Evolutionary conservation across 805 yeast genomes (phyloP), one percentile per base, ranked within the genome.

Genomic region (Ogataea kodamae): DNA sequence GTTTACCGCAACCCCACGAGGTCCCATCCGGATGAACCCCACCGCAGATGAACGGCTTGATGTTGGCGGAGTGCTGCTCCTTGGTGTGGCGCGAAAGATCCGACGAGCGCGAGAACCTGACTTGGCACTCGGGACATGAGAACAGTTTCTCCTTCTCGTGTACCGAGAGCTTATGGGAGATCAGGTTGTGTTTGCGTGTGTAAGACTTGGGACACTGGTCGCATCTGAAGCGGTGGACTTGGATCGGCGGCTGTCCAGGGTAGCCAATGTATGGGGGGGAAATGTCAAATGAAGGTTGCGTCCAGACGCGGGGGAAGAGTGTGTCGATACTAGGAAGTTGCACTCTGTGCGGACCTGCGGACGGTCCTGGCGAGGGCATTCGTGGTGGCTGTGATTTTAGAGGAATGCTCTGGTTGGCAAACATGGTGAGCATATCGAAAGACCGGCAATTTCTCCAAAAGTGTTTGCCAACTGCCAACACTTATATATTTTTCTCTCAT

Each of bases 151-250:
- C 54, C 25, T 36, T 40, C 22, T 45, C 48, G 33, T 52, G 57
- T 10, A 43, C 56, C 2, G 55, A 49, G 6, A 52, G 35, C 40
- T 46, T 46, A 39, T 52, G 57, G 3, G 54, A 49, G 9, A 52
- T 42, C 18, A 52, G 30, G 22, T 52, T 52, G 37, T 52, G 56
- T 24, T 51, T 52, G 30, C 56, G 35, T 5, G 57, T 52, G 32
- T 52, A 52, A 4, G 55, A 45, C 29, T 52, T 52, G 22, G 25
- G 31, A 32, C 57, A 52, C 23, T 39, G 35, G 31, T 48, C 54
- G 39, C 57, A 52, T 21, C 42, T 36, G 38, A 52, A 52, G 9
- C 50, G 37, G 19, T 39, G 37, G 31, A 13, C 21, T 11, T 9
- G 33, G 17, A 18, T 18, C 17, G n/a, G 23, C 15, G 9, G 31